Conservation (phyloP, 176 grass and related monocot species). For the Avena insularis region DNA sequence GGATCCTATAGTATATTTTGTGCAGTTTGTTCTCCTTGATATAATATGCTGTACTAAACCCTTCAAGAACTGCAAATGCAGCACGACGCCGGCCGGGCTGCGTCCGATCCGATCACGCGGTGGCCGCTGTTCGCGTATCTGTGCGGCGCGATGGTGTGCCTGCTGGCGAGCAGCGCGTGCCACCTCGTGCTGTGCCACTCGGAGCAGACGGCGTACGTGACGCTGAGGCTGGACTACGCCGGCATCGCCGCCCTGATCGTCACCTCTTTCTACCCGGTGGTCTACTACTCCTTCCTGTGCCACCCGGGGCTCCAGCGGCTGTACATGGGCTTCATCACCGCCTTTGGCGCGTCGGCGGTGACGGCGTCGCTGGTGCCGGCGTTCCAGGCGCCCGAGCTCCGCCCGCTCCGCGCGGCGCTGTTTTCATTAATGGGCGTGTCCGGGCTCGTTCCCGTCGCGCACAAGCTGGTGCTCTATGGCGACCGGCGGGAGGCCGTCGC, state of each 20-base stretch:
- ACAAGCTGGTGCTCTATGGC: constrained; percentile 62
- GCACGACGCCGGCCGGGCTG: not conserved
- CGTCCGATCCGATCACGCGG: constrained; percentile 57
- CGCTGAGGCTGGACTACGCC: constrained; percentile 85
- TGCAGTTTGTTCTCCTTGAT: too few species aligned
- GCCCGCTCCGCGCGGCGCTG: constrained; percentile 64
- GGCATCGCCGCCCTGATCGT: constrained; percentile 86
- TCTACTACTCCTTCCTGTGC: constrained; percentile 92
- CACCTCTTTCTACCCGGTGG: constrained; percentile 83
- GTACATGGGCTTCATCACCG: constrained; percentile 74
- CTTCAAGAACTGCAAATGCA: not conserved
- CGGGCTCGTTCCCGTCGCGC: constrained; percentile 63
- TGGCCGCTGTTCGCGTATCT: constrained; percentile 87
- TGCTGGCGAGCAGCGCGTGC: constrained; percentile 77
- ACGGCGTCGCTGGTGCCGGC: constrained; percentile 61
- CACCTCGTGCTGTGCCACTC: constrained; percentile 90
- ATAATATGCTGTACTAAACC: too few species aligned
- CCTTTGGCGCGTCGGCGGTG: constrained; percentile 46
- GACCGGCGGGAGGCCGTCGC: constrained; percentile 46
- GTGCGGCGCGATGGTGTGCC: constrained; percentile 81
- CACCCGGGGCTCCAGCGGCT: constrained; percentile 36
- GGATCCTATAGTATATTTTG: too few species aligned
- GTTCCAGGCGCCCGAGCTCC: constrained; percentile 67
- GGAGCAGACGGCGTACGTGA: constrained; percentile 60
- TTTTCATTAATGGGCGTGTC: constrained; percentile 82